phyloP scores from a whole-genome alignment of 768 basidiomycete species.

The Chalciporus pseudorubinellus region DNA sequence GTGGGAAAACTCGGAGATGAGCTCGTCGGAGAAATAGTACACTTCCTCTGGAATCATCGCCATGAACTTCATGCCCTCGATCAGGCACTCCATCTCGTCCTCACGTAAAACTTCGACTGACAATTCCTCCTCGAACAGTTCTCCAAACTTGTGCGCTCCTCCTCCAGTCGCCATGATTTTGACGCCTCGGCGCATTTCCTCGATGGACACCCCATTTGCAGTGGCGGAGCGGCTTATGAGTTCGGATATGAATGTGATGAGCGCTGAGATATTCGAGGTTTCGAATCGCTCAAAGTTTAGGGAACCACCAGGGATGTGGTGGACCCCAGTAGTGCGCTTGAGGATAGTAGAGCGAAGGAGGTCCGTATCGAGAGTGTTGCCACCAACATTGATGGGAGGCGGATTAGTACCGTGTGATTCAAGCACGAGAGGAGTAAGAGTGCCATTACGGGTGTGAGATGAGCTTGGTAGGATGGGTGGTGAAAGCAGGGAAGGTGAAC shows the following conservation, averaged over 20 bases:
- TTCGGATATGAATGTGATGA: conserved; percentile 82
- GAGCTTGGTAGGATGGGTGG: conserved; percentile 25
- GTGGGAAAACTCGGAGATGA: conserved; percentile 68
- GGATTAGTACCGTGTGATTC: conserved; percentile 42
- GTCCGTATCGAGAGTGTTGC: conserved; percentile 35
- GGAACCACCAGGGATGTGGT: conserved; percentile 91
- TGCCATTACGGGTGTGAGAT: conserved; percentile 53
- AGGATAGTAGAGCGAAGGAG: conserved; percentile 64
- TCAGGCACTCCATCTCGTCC: conserved; percentile 99
- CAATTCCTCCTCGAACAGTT: conserved; percentile 68
- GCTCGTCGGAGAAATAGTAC: conserved; percentile 97
- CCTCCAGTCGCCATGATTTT: conserved; percentile 99
- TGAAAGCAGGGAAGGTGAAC: conserved; percentile 15
- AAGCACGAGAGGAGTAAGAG: conserved; percentile 80
- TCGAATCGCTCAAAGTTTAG: conserved; percentile 98
- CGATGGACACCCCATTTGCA: conserved; percentile 82
- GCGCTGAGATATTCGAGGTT: conserved; percentile 81
- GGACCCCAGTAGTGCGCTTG: conserved; percentile 52
- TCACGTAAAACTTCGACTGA: conserved; percentile 85
- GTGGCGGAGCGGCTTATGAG: conserved; percentile 85
- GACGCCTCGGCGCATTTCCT: conserved; percentile 88
- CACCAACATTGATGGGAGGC: conserved; percentile 10
- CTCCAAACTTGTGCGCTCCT: conserved; percentile 93
- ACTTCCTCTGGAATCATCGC: conserved; percentile 95
- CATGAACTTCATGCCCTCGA: conserved; percentile 94